phyloP scores from a whole-genome alignment of 805 yeast species.

The Ogataea nonfermentans region DNA sequence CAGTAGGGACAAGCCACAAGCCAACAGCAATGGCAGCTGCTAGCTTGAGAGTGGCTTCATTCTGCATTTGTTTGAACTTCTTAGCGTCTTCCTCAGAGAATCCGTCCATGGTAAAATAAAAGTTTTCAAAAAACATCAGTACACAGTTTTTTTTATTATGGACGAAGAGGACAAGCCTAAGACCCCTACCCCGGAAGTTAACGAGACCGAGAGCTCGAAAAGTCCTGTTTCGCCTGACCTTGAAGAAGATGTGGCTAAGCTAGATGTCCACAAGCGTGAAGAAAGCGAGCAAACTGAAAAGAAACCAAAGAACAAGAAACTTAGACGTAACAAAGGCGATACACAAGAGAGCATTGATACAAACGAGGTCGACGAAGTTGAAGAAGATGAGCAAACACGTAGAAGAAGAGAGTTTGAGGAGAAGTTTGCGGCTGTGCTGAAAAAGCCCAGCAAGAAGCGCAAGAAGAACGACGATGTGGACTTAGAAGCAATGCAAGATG shows the following conservation, averaged over 20 bases:
- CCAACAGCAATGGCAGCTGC: slow-evolving; percentile 66
- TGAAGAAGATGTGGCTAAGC: slow-evolving; percentile 11
- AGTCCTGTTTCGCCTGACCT: slow-evolving; percentile 3
- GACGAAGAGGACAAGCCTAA: slow-evolving; percentile 9
- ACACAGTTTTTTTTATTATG: slow-evolving; percentile 8
- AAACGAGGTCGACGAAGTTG: slow-evolving; percentile 12
- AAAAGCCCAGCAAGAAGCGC: slow-evolving; percentile 54
- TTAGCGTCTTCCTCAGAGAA: slow-evolving; percentile 39
- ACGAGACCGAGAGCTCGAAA: no score
- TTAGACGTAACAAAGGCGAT: slow-evolving; percentile 13
- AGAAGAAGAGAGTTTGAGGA: slow-evolving; percentile 80
- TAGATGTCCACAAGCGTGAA: slow-evolving; percentile 8
- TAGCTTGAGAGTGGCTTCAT: slow-evolving; percentile 54
- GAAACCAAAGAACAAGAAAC: slow-evolving; percentile 14
- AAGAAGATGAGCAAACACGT: slow-evolving; percentile 36
- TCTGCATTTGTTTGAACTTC: slow-evolving; percentile 61
- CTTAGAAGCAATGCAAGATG: slow-evolving; percentile 93
- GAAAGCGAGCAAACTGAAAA: slow-evolving; percentile 10
- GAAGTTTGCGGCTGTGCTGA: slow-evolving; percentile 72
- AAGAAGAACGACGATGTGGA: slow-evolving; percentile 87
- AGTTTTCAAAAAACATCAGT: slow-evolving; percentile 8
- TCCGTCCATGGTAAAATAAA: slow-evolving; percentile 26
- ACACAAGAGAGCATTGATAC: slow-evolving; percentile 6
- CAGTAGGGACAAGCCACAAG: slow-evolving; percentile 57
- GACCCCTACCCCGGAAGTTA: background rate